Percentiles rank a stretch among this genome's conserved stretches.
Evolutionary conservation across 2,329 filamentous ascomycete genomes (phyloP).

Genomic region (Diaporthe sp.): DNA sequence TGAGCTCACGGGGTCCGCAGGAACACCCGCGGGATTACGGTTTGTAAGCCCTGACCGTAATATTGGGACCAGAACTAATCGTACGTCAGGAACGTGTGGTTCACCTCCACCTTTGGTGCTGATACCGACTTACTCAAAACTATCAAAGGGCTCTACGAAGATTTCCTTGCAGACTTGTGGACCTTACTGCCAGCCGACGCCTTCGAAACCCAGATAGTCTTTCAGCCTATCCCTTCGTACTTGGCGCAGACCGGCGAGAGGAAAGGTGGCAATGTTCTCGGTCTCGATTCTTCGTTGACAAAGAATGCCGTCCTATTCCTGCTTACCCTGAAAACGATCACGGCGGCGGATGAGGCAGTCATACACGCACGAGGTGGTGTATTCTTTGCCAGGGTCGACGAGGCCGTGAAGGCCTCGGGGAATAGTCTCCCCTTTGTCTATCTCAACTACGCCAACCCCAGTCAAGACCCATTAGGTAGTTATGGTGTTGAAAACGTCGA

Average conservation of each 20-base stretch:
- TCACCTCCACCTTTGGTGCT: conserved; percentile 44
- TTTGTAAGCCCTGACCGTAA: not conserved
- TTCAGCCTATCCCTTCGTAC: conserved; percentile 51
- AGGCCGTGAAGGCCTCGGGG: conserved; percentile 41
- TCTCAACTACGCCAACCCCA: conserved; percentile 50
- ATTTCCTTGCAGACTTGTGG: conserved; percentile 47
- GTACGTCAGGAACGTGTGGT: conserved; percentile 33
- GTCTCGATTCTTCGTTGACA: conserved; percentile 41
- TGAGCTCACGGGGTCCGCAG: not conserved
- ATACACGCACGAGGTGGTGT: not conserved
- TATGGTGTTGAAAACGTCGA: conserved; percentile 48
- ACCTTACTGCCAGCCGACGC: conserved; percentile 42
- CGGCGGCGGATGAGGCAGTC: not conserved
- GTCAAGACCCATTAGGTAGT: conserved; percentile 43
- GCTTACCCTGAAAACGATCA: not conserved
- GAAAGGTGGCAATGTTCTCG: conserved; percentile 53
- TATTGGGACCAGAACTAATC: not conserved
- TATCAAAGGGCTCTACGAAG: conserved; percentile 51
- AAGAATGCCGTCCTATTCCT: conserved; percentile 1
- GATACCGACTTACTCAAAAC: conserved; percentile 47
- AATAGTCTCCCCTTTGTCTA: conserved; percentile 40
- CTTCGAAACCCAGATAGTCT: conserved; percentile 45
- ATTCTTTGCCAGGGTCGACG: conserved; percentile 42
- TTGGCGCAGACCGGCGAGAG: conserved; percentile 41
- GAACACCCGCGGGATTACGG: not conserved